Evolutionary conservation across 371 early-diverging fungal species (phyloP), one percentile per base, ranked within the genome.

Genomic region (Actinomortierella wolfii): DNA sequence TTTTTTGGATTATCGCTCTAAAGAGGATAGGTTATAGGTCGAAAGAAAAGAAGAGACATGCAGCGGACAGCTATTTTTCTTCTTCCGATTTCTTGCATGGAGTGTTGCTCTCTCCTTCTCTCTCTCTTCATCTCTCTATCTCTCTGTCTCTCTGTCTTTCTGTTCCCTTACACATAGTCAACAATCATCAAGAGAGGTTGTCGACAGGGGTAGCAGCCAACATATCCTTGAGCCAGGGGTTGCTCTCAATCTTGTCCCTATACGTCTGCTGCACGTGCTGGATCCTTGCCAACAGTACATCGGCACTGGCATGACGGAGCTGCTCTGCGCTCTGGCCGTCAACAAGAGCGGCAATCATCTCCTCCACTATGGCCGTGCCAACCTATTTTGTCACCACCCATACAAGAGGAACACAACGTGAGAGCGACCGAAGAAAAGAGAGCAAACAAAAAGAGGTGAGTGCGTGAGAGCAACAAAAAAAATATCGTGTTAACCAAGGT

Each of bases 211-310:
- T 34, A 6, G 51, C 55, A 7, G 44, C 45, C 40, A 71, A 41
- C 40, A 65, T 65, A 26, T 71, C 65, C 41, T 58, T 43, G 50
- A 71, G 59, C 71, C 71, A 71, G 1, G 66, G 65, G 47, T 71
- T 71, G 20, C 54, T 54, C 52, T 64, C 40, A 39, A 71, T 71
- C 39, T 24, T 48, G 17, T 57, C 59, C n/a, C 45, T 34, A 29
- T 71, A 71, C 23, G 61, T 61, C 25, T 57, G 52, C 6, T 61
- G 61, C 23, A 71, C 71, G 13, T 61, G 48, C 26, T 61, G 61
- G n/a, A 71, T 47, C 42, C 44, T 60, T 15, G 45, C 45, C 20
- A 71, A 49, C 58, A 71, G 61, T 1, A 45, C 47, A 18, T 57
- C 43, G 24, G 40, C 23, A 13, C 28, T 21, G 21, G 21, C 20